Base-by-base conservation (phyloP, 2,329 filamentous ascomycete genomes). In the Colletotrichum salicis region DNA sequence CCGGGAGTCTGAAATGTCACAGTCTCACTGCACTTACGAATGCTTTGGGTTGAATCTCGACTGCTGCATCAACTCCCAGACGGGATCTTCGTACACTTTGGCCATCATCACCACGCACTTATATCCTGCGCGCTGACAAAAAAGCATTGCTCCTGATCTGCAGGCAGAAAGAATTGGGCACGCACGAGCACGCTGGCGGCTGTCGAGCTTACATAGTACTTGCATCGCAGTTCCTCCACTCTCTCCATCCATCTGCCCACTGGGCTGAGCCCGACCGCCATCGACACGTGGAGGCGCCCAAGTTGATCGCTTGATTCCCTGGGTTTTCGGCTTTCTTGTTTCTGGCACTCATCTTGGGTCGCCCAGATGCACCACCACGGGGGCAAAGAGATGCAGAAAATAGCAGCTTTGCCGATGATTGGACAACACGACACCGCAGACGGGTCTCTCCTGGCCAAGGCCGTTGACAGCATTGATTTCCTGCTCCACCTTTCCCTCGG, bases 241-340 rank as follows among this genome's bases (percentile, higher is more conserved):
- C 19, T 15, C 33, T 11, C 6, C 13, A 4, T 22, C 13, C 37
- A n/a, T 52, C 59, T 35, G 8, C 60, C 60, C 45, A 62, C 60
- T 55, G 51, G 33, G 33, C 61, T 64, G 61, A 64, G 61, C 61
- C 41, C 57, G 67, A 67, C 64, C 68, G 52, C 64, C 68, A 4
- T 63, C 35, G 69, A 71, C 69, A 71, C 69, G 69, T 71, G 69
- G 69, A 71, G 58, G 58, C 58, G 58, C 58, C 37, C 58, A 62
- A 71, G 69, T 71, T 69, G 65, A 71, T 71, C 55, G 69, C 65
- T 71, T 63, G 69, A 35, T 63, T 33, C 37, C 15, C 56, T 55
- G 51, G 57, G 37, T 58, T 58, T 58, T n/a, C 27, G 27, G 33
- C 12, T 33, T 64, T 59, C 45, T 35, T 63, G 48, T 48, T 62